These are phyloP conservation scores for Pholiota molesta DNA, from an alignment of 768 basidiomycete genomes.

Conservation along the genomic window DNA sequence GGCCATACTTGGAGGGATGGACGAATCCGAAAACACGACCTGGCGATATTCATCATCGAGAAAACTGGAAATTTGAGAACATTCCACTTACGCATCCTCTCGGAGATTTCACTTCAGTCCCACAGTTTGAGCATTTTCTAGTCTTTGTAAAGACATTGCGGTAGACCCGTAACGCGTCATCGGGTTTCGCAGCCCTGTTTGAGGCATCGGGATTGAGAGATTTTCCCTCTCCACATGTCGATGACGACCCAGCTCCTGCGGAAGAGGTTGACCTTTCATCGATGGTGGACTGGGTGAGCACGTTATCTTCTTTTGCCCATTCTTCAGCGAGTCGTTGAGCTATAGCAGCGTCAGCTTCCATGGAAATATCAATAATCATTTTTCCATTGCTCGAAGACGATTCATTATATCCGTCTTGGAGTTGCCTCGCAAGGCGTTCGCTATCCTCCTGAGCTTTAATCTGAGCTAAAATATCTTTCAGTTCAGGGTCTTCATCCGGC, in stretches of 20 bases:
- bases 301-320: slow-evolving; percentile 34
- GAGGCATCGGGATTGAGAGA: not conserved
- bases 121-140: slow-evolving; percentile 41
- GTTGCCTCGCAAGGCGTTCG: slow-evolving; percentile 38
- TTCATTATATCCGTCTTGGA: slow-evolving; percentile 32
- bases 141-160: slow-evolving; percentile 38
- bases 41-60: slow-evolving; percentile 12
- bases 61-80: not conserved
- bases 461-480: slow-evolving; percentile 40
- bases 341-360: slow-evolving; percentile 39
- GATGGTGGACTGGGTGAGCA: not conserved
- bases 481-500: slow-evolving; percentile 36
- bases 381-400: slow-evolving; percentile 13
- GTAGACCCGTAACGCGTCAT: slow-evolving; percentile 34
- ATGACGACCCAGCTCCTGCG: not conserved
- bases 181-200: slow-evolving; percentile 20
- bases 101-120: slow-evolving; percentile 36
- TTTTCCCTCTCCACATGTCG: not conserved
- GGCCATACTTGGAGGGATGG: slow-evolving; percentile 30
- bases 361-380: slow-evolving; percentile 5
- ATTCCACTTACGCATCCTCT: slow-evolving; percentile 43
- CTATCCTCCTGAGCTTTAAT: slow-evolving; percentile 48
- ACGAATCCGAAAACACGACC: slow-evolving; percentile 31
- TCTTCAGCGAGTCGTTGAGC: slow-evolving; percentile 42
- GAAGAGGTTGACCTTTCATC: not conserved